Base-by-base conservation (phyloP, 164 flowering plant genomes). In the grape (Vitis vinifera) region DNA sequence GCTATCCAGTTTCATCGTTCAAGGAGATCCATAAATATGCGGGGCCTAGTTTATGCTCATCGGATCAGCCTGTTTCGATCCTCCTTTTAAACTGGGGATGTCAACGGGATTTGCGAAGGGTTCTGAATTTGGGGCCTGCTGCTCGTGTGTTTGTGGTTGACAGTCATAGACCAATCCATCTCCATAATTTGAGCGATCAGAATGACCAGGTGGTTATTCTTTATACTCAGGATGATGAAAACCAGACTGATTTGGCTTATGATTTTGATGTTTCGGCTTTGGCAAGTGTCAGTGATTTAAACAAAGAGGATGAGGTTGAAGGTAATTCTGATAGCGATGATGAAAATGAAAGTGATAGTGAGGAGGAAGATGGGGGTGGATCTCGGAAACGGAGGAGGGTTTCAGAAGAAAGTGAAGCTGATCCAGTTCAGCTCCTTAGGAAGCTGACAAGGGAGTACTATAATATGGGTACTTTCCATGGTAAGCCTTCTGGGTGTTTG, bases 21-120 rank as follows among this genome's bases (percentile, higher is more conserved):
- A 76, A 68, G 47, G 97, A 92, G 57, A 89, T 94, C 30, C 87
- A 90, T 67, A 83, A 86, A 59, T 92, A 81, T 63, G 80, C 84
- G 0, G 91, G 88, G 7, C 70, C 88, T 5, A 62, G 63, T 66
- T 77, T 88, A 68, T 60, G 75, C 11, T 72, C 80, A 3, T 67
- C 87, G 1, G 82, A 80, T 61, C 66, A 81, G 16, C 85, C 89
- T 8, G 59, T 94, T 29, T 80, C 97, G 0, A 73, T 94, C 14
- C 81, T 94, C 49, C 70, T 94, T 62, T 84, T 94, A 0, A 94
- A 92, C 73, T 94, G 98, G 99, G 99, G 99, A 1, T 91, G 91
- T 59, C 97, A 94, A 63, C 77, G 94, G n/a, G 97, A 92, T 69
- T 74, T 94, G 59, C 75, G 83, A 56, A 74, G 66, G 72, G 66